Evolutionary conservation across 108 stramenopile species (phyloP).

Genomic region (Nitzschia sp.): DNA sequence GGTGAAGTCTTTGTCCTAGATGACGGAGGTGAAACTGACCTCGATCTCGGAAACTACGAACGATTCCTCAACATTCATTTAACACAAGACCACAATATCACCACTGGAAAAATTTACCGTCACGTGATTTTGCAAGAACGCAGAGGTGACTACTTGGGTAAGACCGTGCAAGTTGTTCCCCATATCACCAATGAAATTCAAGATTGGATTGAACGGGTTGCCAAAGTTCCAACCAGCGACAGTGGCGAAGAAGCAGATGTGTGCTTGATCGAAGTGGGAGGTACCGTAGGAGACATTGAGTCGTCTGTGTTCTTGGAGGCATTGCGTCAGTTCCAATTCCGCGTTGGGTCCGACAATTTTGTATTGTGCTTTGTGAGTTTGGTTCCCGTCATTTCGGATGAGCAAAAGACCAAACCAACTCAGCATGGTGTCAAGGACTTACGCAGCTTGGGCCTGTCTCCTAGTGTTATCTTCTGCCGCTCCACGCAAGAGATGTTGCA

Average conservation of each 20-base stretch:
- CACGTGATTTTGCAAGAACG: conserved; percentile 92
- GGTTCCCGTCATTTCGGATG: conserved; percentile 95
- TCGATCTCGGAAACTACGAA: conserved; percentile 99
- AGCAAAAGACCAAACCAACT: conserved; percentile 99
- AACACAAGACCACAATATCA: conserved; percentile 92
- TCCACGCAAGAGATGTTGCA: conserved; percentile 75
- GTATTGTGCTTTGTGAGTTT: conserved; percentile 94
- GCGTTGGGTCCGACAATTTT: conserved; percentile 93
- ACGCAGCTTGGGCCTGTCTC: conserved; percentile 87
- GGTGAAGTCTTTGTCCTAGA: conserved; percentile 94
- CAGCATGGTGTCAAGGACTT: conserved; percentile 98
- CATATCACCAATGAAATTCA: conserved; percentile 91
- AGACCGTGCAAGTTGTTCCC: conserved; percentile 96
- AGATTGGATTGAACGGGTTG: conserved; percentile 81
- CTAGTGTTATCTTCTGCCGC: conserved; percentile 95
- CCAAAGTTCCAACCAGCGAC: conserved; percentile 71
- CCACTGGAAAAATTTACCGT: conserved; percentile 97
- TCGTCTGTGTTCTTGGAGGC: conserved; percentile 94
- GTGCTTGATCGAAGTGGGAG: conserved; percentile 98
- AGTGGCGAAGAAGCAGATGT: conserved; percentile 80
- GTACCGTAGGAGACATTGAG: conserved; percentile 99
- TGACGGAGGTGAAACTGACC: conserved; percentile 98
- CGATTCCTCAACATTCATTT: conserved; percentile 89
- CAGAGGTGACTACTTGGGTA: conserved; percentile 96
- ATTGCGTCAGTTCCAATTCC: conserved; percentile 96